A percentile compares a stretch with the other conserved stretches of the same genome.
These are phyloP conservation scores for Macrolepiota dolichaula DNA, from an alignment of 768 basidiomycete species.

Conservation along the genomic window DNA sequence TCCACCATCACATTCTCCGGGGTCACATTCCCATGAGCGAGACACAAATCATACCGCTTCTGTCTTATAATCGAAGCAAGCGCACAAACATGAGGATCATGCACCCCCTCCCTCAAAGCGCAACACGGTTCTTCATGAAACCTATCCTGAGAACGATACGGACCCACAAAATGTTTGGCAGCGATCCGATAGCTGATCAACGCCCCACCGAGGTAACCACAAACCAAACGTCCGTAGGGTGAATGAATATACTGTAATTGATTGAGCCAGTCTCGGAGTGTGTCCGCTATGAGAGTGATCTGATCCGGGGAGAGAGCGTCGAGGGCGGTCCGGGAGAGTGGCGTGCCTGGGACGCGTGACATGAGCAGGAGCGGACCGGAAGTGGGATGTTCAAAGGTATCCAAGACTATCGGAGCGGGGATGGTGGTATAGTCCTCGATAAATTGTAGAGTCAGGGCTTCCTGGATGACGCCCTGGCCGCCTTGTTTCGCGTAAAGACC, in stretches of 20 bases:
- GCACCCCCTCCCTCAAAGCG: not conserved
- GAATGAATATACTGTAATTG: constrained; percentile 7
- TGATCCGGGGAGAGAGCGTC: constrained; percentile 1
- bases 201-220: constrained; percentile 5
- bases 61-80: constrained; percentile 9
- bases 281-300: constrained; percentile 5
- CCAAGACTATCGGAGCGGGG: constrained; percentile 9
- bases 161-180: constrained; percentile 8
- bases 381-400: not conserved
- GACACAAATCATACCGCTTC: constrained; percentile 8
- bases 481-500: constrained; percentile 9
- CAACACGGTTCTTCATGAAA: constrained; percentile 10
- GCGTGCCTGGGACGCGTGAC: constrained; percentile 1
- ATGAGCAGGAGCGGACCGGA: not conserved
- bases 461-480: not conserved
- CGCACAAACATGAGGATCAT: not conserved
- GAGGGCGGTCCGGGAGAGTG: not conserved
- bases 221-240: constrained; percentile 1
- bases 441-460: constrained; percentile 5
- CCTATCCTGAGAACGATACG: constrained; percentile 5
- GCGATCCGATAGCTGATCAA: constrained; percentile 8
- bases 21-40: constrained; percentile 7
- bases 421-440: constrained; percentile 7
- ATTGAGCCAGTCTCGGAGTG: constrained; percentile 5
- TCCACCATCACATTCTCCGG: constrained; percentile 7